phyloP scores from a whole-genome alignment of 169 alveolate genomes.

The Plasmodium yoelii region DNA sequence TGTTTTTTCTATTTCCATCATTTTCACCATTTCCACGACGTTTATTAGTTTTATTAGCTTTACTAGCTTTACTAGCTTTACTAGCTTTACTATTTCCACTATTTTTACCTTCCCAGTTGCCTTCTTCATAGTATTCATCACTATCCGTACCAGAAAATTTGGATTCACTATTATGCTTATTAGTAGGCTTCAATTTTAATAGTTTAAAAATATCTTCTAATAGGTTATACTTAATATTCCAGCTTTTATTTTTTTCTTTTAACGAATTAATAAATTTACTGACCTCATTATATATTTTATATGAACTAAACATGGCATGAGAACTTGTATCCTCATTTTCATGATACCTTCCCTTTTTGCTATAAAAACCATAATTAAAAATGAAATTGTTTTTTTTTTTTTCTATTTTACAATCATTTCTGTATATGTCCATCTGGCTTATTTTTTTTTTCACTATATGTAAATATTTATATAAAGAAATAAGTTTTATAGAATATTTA shows the following conservation, averaged over 20 bases:
- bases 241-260: neutral
- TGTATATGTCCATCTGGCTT: too few relatives aligned
- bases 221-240: constrained; percentile 7
- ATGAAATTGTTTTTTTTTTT: constrained; percentile 5
- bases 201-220: constrained; percentile 16
- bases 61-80: constrained; percentile 3
- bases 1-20: neutral
- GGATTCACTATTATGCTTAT: neutral
- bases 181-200: neutral
- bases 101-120: neutral
- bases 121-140: neutral
- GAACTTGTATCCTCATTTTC: constrained; percentile 62
- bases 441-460: constrained; percentile 2
- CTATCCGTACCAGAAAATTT: neutral
- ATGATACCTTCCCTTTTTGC: constrained; percentile 50
- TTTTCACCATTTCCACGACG: too few relatives aligned
- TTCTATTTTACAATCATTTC: neutral
- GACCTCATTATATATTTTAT: constrained; percentile 27
- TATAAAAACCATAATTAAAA: constrained; percentile 61
- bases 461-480: constrained; percentile 9
- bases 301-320: constrained; percentile 46
- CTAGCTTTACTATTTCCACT: neutral
- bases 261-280: neutral
- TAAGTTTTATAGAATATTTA: neutral
- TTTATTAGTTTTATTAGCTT: neutral